Percentiles rank a stretch among this genome's conserved stretches.
These are phyloP conservation scores for Plasmodium gallinaceum DNA, from an alignment of 169 alveolate species.

Conservation along the genomic window DNA sequence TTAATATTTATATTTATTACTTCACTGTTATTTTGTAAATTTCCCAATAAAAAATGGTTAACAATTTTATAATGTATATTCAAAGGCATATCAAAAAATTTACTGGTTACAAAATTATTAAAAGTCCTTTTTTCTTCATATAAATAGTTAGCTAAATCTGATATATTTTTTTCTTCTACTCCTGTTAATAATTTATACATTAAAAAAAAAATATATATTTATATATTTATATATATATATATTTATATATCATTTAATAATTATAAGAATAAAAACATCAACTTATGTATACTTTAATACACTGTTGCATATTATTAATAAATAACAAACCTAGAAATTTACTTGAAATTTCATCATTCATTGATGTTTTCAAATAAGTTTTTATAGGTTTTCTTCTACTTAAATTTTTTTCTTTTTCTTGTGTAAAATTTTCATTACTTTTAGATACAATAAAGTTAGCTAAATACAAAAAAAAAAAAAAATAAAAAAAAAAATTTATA, in stretches of 20 bases:
- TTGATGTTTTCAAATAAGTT: constrained; percentile 5
- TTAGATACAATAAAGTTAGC: constrained; percentile 9
- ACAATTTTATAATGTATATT: constrained; percentile 34
- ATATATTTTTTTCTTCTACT: constrained; percentile 26
- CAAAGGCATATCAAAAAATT: constrained; percentile 32
- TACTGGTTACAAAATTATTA: constrained; percentile 26
- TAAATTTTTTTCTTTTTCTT: constrained; percentile 20
- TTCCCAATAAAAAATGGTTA: constrained; percentile 51
- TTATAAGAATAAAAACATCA: too few species aligned
- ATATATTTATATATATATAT: constrained; percentile 16
- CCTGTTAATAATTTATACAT: constrained; percentile 4
- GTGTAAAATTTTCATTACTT: constrained; percentile 3
- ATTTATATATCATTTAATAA: not conserved
- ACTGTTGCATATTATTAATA: not conserved
- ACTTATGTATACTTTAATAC: too few species aligned
- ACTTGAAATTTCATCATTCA: constrained; percentile 16
- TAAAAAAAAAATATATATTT: constrained; percentile 13
- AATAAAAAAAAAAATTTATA: not conserved
- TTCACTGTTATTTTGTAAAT: constrained; percentile 19
- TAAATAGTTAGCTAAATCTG: constrained; percentile 36
- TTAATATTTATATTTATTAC: constrained; percentile 16
- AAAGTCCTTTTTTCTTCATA: constrained; percentile 60
- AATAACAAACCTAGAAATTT: constrained; percentile 11
- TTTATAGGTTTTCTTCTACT: constrained; percentile 13
- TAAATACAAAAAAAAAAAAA: constrained; percentile 5